Conservation (phyloP, 805 yeast species). For the Metschnikowia gelsemii region DNA sequence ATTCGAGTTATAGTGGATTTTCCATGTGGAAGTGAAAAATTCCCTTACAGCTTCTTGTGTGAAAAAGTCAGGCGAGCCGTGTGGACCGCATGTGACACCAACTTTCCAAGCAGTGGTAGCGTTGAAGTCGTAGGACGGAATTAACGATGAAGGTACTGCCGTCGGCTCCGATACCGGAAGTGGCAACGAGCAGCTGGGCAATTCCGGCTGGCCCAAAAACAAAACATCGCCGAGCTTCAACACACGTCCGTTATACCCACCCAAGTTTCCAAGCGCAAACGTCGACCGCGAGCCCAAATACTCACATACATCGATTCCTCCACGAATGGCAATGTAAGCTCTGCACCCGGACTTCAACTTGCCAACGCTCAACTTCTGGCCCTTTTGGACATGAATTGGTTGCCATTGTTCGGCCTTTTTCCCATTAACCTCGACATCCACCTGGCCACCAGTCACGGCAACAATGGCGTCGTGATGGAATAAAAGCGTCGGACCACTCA, state of each 20-base stretch:
- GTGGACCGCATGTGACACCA: conserved; percentile 96
- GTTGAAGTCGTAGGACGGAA: conserved; percentile 48
- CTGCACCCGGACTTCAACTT: conserved; percentile 83
- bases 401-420: conserved; percentile 58
- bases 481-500: conserved; percentile 79
- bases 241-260: conserved; percentile 93
- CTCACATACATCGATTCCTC: conserved; percentile 92
- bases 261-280: conserved; percentile 88
- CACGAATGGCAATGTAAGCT: conserved; percentile 83
- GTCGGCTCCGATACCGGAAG: conserved; percentile 66
- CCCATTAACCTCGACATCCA: conserved; percentile 66
- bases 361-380: conserved; percentile 79
- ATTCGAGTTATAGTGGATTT: conserved; percentile 94
- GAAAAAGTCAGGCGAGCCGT: conserved; percentile 96
- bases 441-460: conserved; percentile 86
- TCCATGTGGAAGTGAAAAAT: conserved; percentile 81
- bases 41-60: conserved; percentile 67
- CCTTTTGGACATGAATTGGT: conserved; percentile 69
- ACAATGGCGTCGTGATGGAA: conserved; percentile 81
- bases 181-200: conserved; percentile 68
- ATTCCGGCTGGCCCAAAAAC: conserved; percentile 75
- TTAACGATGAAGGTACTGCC: conserved; percentile 51
- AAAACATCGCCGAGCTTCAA: conserved; percentile 90
- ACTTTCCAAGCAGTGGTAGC: conserved; percentile 67
- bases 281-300: conserved; percentile 96